A percentile compares a stretch with the other conserved stretches of the same genome.
Conservation (phyloP, 139 green algal genomes). For the Chlorella sorokiniana region DNA sequence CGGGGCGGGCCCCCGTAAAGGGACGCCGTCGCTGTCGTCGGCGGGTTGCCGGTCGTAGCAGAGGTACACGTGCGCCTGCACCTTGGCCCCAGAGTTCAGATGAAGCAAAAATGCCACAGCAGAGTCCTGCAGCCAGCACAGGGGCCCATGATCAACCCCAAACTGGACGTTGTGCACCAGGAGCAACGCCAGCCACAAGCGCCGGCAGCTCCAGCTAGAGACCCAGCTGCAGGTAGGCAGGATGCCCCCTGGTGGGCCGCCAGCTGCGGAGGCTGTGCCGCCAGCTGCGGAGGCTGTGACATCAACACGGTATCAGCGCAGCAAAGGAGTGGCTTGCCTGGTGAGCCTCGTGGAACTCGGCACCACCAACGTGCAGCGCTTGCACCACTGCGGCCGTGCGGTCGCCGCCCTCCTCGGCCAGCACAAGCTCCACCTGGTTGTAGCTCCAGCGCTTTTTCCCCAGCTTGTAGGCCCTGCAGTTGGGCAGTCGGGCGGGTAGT, state of each 20-base stretch:
- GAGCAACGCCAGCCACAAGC: background rate
- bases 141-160: too few relatives aligned
- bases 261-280: too few relatives aligned
- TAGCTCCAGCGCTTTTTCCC: conserved; percentile 70
- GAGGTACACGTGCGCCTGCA: conserved; percentile 47
- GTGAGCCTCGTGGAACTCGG: background rate
- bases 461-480: conserved; percentile 70
- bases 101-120: conserved; percentile 50
- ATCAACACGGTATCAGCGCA: too few relatives aligned
- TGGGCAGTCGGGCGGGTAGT: too few relatives aligned
- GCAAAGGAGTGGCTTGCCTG: conserved; percentile 30
- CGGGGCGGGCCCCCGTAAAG: background rate
- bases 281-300: too few relatives aligned
- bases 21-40: background rate
- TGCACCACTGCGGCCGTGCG: conserved; percentile 30
- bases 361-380: background rate
- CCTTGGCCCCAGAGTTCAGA: conserved; percentile 39
- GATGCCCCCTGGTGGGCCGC: too few relatives aligned
- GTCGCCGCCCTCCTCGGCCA: conserved; percentile 10
- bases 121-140: conserved; percentile 35
- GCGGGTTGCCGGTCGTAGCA: background rate
- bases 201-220: too few relatives aligned
- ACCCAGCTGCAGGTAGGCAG: too few relatives aligned
- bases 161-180: background rate
- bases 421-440: conserved; percentile 52